Evolutionary conservation across 805 yeast genomes (phyloP), one percentile per base, ranked within the genome.

Genomic region (Suhomyces canberraensis): DNA sequence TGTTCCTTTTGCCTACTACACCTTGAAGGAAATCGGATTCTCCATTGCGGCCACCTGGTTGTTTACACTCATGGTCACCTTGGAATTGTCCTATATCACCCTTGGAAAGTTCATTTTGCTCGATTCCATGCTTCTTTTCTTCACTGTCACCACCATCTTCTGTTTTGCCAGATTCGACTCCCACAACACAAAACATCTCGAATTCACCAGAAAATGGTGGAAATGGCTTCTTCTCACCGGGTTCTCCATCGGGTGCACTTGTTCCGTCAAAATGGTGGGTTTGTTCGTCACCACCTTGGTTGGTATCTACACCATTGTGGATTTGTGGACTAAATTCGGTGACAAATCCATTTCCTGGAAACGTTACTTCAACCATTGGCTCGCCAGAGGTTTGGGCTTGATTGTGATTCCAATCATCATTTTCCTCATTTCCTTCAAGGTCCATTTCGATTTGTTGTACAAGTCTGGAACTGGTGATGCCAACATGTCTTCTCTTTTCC

Each of bases 211-310:
- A 52, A 75, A 78, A 54, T 91, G 98, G 97, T 93, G 95, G 95
- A 79, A 79, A 58, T 91, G 97, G 96, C 64, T 93, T 35, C 50
- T 83, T 16, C 64, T 84, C 40, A 84, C 95, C 7, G 99, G 99
- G 47, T 65, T 88, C 35, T 70, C 79, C 31, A 79, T 93, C 52
- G 98, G 98, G 28, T 85, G 93, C 60, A 84, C 90, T 14, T 83
- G 91, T 56, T 84, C 95, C 19, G 95, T 89, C 40, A 93, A 93
- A 65, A 88, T 90, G 96, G 98, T 93, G 40, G 99, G 99, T 51
- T 73, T 91, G 39, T 87, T 93, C 53, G 86, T 87, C 42, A 91
- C 95, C 39, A 61, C 88, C 13, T 66, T 89, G 45, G 89, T 93
- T 38, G 99, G 99, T 33, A 75, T 88, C 44, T 87, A 91, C 64